Base-by-base conservation (phyloP, 164 flowering plant genomes). In the Echeveria elegans region DNA sequence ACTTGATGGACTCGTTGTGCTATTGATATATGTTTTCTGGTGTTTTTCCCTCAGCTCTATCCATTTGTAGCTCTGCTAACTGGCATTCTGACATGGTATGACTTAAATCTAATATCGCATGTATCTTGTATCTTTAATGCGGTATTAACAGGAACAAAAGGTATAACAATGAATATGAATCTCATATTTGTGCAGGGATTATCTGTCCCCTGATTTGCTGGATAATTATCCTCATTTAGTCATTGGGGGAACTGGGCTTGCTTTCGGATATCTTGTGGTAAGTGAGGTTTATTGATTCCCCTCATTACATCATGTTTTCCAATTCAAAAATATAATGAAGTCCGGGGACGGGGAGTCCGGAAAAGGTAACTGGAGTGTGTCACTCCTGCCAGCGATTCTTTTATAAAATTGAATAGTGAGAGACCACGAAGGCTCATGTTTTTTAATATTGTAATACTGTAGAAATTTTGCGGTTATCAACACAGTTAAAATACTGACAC, bases 241-340 rank as follows among this genome's bases (percentile, higher is more conserved):
- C 70, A 65, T 92, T 29, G n/a, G 83, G 69, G 96, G 99, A 79
- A 88, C 96, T 71, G 99, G 99, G 67, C 89, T 92, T 78, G 90
- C 97, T 62, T 95, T 95, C 76, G 97, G 97, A 23, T 92, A 79
- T 68, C 92, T 92, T 58, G 99, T 95, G 96, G 99, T 95, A 82
- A 77, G 88, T 47, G 11, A 12, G 19, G 47, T 18, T 15, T 9
- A 0, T 14, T 11, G 18, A 43, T 43, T 43, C 15, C 15, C 1
- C n/a, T n/a, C n/a, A n/a, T n/a, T n/a, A n/a, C n/a, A n/a, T n/a
- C n/a, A n/a, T n/a, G n/a, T n/a, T n/a, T n/a, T n/a, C n/a, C n/a
- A n/a, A n/a, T n/a, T n/a, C n/a, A n/a, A n/a, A n/a, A n/a, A n/a
- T n/a, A n/a, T n/a, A n/a, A n/a, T n/a, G n/a, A n/a, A n/a, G n/a